Evolutionary conservation across 495 filamentous ascomycete genomes (phyloP), one percentile per base, ranked within the genome.

Genomic region (Viridothelium virens): DNA sequence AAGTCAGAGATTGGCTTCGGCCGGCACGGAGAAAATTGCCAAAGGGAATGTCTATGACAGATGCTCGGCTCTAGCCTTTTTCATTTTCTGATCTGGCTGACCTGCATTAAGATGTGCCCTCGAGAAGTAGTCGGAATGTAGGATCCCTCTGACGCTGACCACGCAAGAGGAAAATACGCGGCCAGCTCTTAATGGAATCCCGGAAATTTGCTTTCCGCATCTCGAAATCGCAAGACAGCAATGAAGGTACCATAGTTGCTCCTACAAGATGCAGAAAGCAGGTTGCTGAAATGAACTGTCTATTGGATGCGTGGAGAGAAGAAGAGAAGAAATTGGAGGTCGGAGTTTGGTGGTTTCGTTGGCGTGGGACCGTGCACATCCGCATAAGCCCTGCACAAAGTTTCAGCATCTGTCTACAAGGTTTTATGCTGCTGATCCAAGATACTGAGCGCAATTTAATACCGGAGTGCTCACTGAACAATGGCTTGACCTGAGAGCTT

Each of bases 181-280:
- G 89, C 85, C 90, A 89, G 90, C 86, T 94, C 90, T 92, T 92
- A 94, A 91, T 86, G 87, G 80, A 84, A 85, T 89, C 78, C 25
- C 79, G 71, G 65, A 63, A 67, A 63, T 48, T 82, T 85, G 80
- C 79, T 83, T 89, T 94, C 79, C 89, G 90, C 89, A 79, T 79
- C 87, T 79, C 86, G 78, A 80, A 89, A 94, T 94, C 90, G 88
- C 90, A 85, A 82, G 68, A 75, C 83, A 89, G 83, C 85, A 89
- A 89, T 80, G 50, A 74, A 78, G 62, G 16, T 47, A 46, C 63
- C 53, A 34, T 4, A 4, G 50, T 38, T 4, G 14, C 31, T 53
- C 33, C 47, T 14, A 63, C n/a, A 46, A 61, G 36, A 36, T 38
- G 41, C 38, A 67, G 41, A 81, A 81, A 83, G 77, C 74, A 75